Evolutionary conservation across 768 basidiomycete species (phyloP), one percentile per base, ranked within the genome.

Genomic region (Mycena rosella): DNA sequence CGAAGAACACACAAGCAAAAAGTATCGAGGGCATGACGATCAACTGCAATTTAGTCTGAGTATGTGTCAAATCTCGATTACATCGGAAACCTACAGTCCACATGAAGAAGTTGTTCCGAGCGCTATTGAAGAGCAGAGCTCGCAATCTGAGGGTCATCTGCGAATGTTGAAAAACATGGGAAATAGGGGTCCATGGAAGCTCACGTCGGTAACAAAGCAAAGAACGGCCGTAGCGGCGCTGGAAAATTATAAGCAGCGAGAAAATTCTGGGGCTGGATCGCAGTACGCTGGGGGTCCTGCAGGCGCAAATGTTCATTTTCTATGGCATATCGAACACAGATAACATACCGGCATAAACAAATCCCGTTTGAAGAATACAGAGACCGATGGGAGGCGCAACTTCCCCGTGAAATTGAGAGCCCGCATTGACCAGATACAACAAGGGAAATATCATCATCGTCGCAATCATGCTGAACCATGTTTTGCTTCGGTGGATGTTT

Each of bases 401-500:
- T 3, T 63, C 55, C 22, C 15, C 30, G 17, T 61, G 5, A 18
- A 68, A 68, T 11, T 68, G 67, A 17, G 56, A 63, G 47, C 67
- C 54, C 6, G 47, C 52, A 17, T 63, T 68, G 38, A 63, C 42
- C 9, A 68, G 61, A 53, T 68, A 63, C 0, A 68, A 14, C 38
- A 63, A 29, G 0, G 67, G 67, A 32, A 68, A 68, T 27, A 68
- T 53, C 60, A 58, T 62, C 34, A 68, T 42, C 11, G 67, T 58
- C 15, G 52, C 45, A 27, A 63, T 63, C 67, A 68, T 68, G 47
- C 45, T 59, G 49, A 18, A 38, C 67, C 67, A 68, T 14, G 60
- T 8, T 27, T 59, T 56, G 30, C 60, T 68, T 1, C 67, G 67
- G 22, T 57, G 60, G 11, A 68, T 56, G 17, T 36, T 56, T 7